Evolutionary conservation across 495 filamentous ascomycete species (phyloP), one percentile per base, ranked within the genome.

Genomic region (Trichoderma gamsii): DNA sequence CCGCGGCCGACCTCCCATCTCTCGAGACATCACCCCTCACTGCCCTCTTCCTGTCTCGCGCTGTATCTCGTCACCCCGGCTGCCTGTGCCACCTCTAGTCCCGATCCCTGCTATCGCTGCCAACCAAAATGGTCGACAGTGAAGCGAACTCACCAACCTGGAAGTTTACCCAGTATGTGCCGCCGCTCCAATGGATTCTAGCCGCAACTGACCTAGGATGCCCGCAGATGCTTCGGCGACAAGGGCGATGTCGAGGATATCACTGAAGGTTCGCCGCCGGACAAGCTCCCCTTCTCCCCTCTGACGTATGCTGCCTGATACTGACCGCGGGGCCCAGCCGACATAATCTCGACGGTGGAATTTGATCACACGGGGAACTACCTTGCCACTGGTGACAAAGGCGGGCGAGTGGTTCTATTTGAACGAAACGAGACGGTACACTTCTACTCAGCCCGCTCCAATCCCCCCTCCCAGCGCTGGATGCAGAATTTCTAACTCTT

Each of bases 201-300:
- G 13, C 4, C 25, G 49, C 67, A 68, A 63, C 71, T 76, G 68
- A 74, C 67, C 69, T 32, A 11, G 49, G 23, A 49, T 67, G 25
- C 49, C 52, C 35, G 49, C 71, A 98, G 94, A 83, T 99, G 95
- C 84, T 99, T 99, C 80, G 95, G 95, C 77, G 95, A 99, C 83
- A 99, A 99, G 83, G 95, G 95, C 69, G 95, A 99, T 81, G 96
- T 98, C 71, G 95, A 99, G 79, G 95, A 99, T 82, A 99, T 99
- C 72, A 99, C 95, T 82, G 95, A 99, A 91, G 94, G 94, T 97
- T 46, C 41, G 65, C 35, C 41, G n/a, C 35, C 15, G 74, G 27
- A 63, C 59, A 64, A 25, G 16, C 63, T 29, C 9, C 27, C 11
- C 29, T 21, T 6, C 16, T 43, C 8, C 13, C 29, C 23, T 59